phyloP scores from a whole-genome alignment of 192 early-diverging fungal genomes.

The Coemansia sp. region DNA sequence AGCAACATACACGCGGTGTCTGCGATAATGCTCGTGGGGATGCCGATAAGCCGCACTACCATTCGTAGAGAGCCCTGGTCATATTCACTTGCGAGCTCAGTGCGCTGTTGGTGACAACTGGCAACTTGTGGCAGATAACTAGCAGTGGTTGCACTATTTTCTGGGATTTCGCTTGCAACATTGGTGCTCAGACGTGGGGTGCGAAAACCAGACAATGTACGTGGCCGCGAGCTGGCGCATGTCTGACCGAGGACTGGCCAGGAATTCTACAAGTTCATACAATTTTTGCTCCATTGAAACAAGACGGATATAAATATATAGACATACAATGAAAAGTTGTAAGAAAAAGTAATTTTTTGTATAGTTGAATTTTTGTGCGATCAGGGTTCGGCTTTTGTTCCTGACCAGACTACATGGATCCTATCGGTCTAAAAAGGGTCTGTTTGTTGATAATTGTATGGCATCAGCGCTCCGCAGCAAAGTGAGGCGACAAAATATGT shows the following conservation, averaged over 20 bases:
- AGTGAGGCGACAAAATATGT: too few species aligned
- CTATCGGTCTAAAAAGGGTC: too few species aligned
- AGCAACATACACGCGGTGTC: conserved; percentile 56
- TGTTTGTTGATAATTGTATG: too few species aligned
- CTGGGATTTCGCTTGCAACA: conserved; percentile 56
- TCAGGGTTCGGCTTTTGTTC: too few species aligned
- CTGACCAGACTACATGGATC: too few species aligned
- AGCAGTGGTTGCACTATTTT: conserved; percentile 70
- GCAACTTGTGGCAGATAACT: conserved; percentile 66
- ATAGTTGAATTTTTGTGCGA: too few species aligned
- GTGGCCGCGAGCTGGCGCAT: conserved; percentile 81
- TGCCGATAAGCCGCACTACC: conserved; percentile 69
- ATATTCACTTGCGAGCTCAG: conserved; percentile 74
- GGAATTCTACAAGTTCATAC: conserved; percentile 69
- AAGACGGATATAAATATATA: neutral
- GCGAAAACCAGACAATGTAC: conserved; percentile 73
- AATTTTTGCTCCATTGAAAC: conserved; percentile 50
- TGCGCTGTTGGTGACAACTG: conserved; percentile 60
- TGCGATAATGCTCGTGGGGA: conserved; percentile 68
- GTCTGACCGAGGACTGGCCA: conserved; percentile 74
- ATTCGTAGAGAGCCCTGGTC: conserved; percentile 72
- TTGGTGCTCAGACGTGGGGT: conserved; percentile 51
- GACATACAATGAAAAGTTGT: neutral
- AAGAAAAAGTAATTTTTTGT: neutral
- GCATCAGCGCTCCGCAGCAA: too few species aligned